phyloP scores from a whole-genome alignment of 345 rosid genomes.

The Moringa oleifera region DNA sequence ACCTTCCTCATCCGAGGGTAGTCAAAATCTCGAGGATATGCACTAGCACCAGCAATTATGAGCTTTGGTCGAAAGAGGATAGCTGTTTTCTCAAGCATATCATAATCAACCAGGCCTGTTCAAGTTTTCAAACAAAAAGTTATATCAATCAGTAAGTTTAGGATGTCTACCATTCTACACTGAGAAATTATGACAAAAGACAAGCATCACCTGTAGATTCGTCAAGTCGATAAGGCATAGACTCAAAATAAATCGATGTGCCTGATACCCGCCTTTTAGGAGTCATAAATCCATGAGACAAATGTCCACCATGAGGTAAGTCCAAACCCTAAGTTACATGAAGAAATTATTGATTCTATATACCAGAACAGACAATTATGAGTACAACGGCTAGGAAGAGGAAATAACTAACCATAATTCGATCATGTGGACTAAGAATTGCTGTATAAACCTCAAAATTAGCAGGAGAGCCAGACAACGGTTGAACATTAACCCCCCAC shows the following conservation, averaged over 20 bases:
- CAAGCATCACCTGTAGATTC: constrained; percentile 67
- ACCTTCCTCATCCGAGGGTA: constrained; percentile 95
- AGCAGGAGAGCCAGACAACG: constrained; percentile 95
- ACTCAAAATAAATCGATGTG: constrained; percentile 90
- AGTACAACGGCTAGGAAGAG: not conserved
- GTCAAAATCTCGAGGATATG: constrained; percentile 91
- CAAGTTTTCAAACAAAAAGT: constrained; percentile 14
- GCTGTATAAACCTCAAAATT: constrained; percentile 97
- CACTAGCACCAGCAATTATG: constrained; percentile 96
- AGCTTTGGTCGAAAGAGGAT: constrained; percentile 83
- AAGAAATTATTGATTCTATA: constrained; percentile 5
- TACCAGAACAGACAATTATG: constrained; percentile 4
- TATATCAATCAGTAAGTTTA: constrained; percentile 4
- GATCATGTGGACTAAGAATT: constrained; percentile 78
- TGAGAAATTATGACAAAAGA: not conserved
- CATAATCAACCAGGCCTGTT: constrained; percentile 79
- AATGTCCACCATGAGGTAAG: constrained; percentile 89
- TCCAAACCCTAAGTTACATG: constrained; percentile 62
- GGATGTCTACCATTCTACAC: constrained; percentile 1
- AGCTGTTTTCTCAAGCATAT: constrained; percentile 93
- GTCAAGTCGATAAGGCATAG: constrained; percentile 92
- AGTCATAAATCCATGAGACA: constrained; percentile 98
- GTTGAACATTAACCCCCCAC: constrained; percentile 98
- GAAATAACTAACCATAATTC: constrained; percentile 58
- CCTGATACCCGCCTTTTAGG: constrained; percentile 88